phyloP scores from a whole-genome alignment of 345 rosid species.

The Aurinia saxatilis region DNA sequence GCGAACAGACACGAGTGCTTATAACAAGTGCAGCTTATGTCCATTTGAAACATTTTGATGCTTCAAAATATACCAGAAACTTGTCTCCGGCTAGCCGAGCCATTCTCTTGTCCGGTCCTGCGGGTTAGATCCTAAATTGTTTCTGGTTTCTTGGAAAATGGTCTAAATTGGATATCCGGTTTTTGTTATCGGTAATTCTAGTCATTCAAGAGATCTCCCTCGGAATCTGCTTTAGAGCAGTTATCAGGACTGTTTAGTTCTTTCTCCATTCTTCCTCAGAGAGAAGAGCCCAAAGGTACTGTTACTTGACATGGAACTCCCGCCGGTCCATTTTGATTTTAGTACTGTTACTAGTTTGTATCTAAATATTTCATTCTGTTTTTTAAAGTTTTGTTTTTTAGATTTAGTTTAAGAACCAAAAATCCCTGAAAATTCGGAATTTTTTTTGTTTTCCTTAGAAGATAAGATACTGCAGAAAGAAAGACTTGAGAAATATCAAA shows the following conservation, averaged over 20 bases:
- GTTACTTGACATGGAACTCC: constrained; percentile 18
- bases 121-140: constrained; percentile 40
- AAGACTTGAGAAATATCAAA: neutral
- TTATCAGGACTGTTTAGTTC: constrained; percentile 67
- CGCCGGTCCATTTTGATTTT: constrained; percentile 24
- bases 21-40: constrained; percentile 93
- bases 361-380: too few relatives aligned
- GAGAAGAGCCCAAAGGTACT: constrained; percentile 64
- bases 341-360: too few relatives aligned
- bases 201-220: constrained; percentile 63
- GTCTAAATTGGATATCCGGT: too few relatives aligned
- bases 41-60: constrained; percentile 87
- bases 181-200: constrained; percentile 12
- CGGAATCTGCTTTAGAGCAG: constrained; percentile 77
- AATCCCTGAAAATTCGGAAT: too few relatives aligned
- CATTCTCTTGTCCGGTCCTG: constrained; percentile 92
- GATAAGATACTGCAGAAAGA: too few relatives aligned
- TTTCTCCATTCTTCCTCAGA: constrained; percentile 50
- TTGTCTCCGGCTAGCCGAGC: constrained; percentile 83
- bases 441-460: too few relatives aligned
- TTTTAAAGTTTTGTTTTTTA: too few relatives aligned
- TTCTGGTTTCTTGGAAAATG: neutral
- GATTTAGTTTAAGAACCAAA: too few relatives aligned
- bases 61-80: constrained; percentile 68
- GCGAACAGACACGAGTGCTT: constrained; percentile 79